Base-by-base conservation (phyloP, 495 filamentous ascomycete genomes). In the Neohortaea acidophila region DNA sequence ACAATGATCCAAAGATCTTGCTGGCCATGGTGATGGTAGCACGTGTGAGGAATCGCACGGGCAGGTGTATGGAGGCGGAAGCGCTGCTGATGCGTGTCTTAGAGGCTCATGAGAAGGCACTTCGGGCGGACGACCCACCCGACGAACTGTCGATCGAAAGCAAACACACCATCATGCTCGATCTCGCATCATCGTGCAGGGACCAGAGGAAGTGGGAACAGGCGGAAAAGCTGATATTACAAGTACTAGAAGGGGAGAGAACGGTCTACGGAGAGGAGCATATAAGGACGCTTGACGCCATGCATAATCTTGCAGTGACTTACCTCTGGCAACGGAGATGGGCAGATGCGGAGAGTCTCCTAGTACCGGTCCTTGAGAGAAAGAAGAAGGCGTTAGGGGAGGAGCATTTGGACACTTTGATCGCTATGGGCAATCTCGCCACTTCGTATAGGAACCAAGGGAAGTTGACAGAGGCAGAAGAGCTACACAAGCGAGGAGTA, bases 171-270 rank as follows among this genome's bases (percentile, higher is more conserved):
- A n/a, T n/a, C n/a, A n/a, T n/a, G n/a, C n/a, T n/a, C n/a, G n/a
- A n/a, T n/a, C 27, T 45, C 6, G 36, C 43, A 7, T 22, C 9
- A 13, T 33, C 24, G 6, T 33, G 25, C 14, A 18, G 7, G 20
- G 26, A 3, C 27, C 21, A 35, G 29, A 47, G 41, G 24, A 29
- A 33, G 30, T 49, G 33, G 22, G 33, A 38, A 21, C 36, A 52
- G 49, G 49, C 49, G 10, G 43, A 52, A 29, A 22, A 39, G 42
- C 36, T 49, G 39, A 0, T 0, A 3, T n/a, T 27, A 29, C 39
- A 47, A 32, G 36, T 43, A 13, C 4, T 37, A 21, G 30, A 47
- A 18, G 38, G n/a, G 21, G 38, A 2, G 32, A 43, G 38, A 39
- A 21, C 21, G 33, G 33, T 30, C 23, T 21, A 43, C 0, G 44